phyloP scores from a whole-genome alignment of 2,329 filamentous ascomycete genomes.

The Arachnomyces sp. region DNA sequence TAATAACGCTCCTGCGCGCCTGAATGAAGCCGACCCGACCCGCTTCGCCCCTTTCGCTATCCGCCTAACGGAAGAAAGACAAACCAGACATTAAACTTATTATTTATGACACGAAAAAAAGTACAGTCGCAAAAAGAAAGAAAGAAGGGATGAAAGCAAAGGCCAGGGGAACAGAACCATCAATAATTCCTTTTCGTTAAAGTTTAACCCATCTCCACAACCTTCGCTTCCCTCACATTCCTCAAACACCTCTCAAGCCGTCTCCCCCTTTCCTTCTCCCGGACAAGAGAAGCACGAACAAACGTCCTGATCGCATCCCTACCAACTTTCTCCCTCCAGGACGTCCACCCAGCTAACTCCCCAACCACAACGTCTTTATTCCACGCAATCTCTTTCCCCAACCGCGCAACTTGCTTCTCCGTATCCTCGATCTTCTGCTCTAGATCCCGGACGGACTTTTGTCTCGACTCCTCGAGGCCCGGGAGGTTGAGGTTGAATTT shows the following conservation, averaged over 20 bases:
- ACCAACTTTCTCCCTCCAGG: conserved; percentile 72
- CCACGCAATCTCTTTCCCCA: conserved; percentile 78
- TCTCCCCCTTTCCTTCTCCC: conserved; percentile 69
- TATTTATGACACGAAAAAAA: too few species aligned
- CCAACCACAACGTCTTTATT: conserved; percentile 88
- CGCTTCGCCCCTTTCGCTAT: too few species aligned
- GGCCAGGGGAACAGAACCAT: too few species aligned
- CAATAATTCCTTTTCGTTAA: too few species aligned
- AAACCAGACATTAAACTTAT: too few species aligned
- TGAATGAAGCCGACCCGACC: too few species aligned
- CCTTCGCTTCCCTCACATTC: conserved; percentile 35
- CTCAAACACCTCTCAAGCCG: conserved; percentile 72
- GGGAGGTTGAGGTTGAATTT: conserved; percentile 41
- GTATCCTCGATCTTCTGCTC: conserved; percentile 68
- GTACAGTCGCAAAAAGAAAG: too few species aligned
- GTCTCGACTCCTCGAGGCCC: conserved; percentile 72
- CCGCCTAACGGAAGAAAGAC: too few species aligned
- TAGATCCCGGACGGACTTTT: conserved; percentile 72
- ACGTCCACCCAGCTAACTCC: conserved; percentile 90
- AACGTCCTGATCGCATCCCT: conserved; percentile 65
- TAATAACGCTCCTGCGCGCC: too few species aligned
- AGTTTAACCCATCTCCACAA: too few species aligned
- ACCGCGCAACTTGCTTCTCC: conserved; percentile 59
- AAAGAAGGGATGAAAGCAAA: too few species aligned
- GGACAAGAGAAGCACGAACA: conserved; percentile 67